phyloP scores from a whole-genome alignment of 805 yeast species.

The Schwanniomyces polymorphus region DNA sequence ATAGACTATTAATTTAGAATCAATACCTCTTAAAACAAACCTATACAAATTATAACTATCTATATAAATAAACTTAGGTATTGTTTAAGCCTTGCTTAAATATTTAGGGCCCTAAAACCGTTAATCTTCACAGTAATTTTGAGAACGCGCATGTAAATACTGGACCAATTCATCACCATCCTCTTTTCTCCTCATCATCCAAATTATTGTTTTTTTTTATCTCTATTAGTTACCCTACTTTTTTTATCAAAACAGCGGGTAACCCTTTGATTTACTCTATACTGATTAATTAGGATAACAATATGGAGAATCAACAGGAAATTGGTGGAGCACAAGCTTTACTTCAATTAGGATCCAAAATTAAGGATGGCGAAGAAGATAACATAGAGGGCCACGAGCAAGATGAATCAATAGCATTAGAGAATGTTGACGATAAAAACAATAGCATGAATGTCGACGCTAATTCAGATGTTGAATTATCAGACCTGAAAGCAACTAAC shows the following conservation, averaged over 20 bases:
- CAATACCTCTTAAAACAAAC: too few relatives aligned
- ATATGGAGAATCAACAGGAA: slow-evolving; percentile 37
- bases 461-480: slow-evolving; percentile 7
- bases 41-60: too few relatives aligned
- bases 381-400: slow-evolving; percentile 6
- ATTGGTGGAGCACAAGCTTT: slow-evolving; percentile 49
- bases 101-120: too few relatives aligned
- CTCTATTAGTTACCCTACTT: slow-evolving; percentile 11
- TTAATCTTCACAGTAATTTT: neutral
- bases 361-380: slow-evolving; percentile 15
- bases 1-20: too few relatives aligned
- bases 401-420: slow-evolving; percentile 3
- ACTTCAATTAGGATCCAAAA: slow-evolving; percentile 38
- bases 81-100: too few relatives aligned
- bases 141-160: neutral
- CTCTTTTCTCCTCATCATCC: neutral
- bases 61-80: too few relatives aligned
- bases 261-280: slow-evolving; percentile 5
- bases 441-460: neutral
- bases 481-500: slow-evolving; percentile 27
- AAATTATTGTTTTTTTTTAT: neutral
- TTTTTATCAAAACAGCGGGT: slow-evolving; percentile 10
- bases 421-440: slow-evolving; percentile 2
- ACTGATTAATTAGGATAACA: slow-evolving; percentile 1
- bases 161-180: neutral